Evolutionary conservation across 495 filamentous ascomycete species (phyloP).

Genomic region (Xylaria palmicola): DNA sequence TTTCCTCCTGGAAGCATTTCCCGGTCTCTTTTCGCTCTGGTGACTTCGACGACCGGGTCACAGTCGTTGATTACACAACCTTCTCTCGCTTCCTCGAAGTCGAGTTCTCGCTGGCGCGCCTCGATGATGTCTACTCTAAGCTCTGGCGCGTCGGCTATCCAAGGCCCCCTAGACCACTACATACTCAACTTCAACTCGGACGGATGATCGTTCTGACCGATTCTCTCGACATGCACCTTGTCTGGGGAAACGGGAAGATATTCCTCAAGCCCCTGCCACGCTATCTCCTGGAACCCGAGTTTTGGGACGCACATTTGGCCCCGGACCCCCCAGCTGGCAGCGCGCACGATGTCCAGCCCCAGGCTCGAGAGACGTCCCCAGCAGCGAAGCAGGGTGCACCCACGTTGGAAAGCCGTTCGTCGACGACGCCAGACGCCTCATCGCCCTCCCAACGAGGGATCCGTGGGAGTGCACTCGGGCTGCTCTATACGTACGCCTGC

Average conservation of each 20-base stretch:
- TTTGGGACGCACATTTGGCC: constrained; percentile 35
- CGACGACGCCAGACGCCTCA: no score
- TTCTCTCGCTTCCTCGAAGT: not conserved
- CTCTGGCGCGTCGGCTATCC: constrained; percentile 46
- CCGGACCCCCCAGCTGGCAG: no score
- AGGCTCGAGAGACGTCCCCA: no score
- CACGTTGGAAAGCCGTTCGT: no score
- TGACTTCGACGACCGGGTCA: not conserved
- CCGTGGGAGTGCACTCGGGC: constrained; percentile 28
- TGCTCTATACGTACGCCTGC: constrained; percentile 39
- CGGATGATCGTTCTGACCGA: constrained; percentile 37
- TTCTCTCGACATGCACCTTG: constrained; percentile 32
- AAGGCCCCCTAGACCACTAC: constrained; percentile 37
- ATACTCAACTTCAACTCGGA: constrained; percentile 33
- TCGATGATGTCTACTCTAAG: not conserved
- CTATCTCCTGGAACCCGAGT: constrained; percentile 33
- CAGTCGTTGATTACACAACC: not conserved
- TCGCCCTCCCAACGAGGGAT: not conserved
- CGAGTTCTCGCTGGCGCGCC: not conserved
- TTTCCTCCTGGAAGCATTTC: not conserved
- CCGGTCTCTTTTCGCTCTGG: not conserved
- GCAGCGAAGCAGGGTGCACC: no score
- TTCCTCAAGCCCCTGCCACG: constrained; percentile 22
- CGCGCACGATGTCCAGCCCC: no score
- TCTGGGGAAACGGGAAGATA: constrained; percentile 27